Percentiles rank a stretch among this genome's conserved stretches.
Conservation (phyloP, 371 early-diverging fungal species). For the Rhizopus arrhizus region DNA sequence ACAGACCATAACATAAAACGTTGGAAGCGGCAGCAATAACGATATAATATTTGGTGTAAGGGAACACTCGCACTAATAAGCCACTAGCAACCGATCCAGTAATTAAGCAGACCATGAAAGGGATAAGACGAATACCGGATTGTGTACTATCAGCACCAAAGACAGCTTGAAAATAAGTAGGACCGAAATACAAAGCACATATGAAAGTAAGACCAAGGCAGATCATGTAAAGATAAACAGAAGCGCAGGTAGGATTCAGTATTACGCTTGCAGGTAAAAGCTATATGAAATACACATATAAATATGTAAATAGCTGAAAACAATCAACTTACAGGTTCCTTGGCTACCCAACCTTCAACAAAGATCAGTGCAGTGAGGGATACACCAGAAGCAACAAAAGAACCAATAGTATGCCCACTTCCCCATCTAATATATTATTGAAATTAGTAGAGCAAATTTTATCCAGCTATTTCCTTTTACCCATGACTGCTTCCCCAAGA, state of each 20-base stretch:
- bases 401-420: conserved; percentile 51
- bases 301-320: background rate
- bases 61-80: conserved; percentile 21
- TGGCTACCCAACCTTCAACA: conserved; percentile 54
- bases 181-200: conserved; percentile 71
- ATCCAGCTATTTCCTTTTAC: background rate
- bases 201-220: conserved; percentile 73
- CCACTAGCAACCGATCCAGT: conserved; percentile 41
- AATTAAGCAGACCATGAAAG: conserved; percentile 48
- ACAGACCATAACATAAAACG: conserved; percentile 46
- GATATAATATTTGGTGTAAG: conserved; percentile 34
- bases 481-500: conserved; percentile 54
- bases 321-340: conserved; percentile 56
- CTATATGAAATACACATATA: conserved; percentile 7
- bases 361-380: conserved; percentile 42
- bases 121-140: conserved; percentile 50
- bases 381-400: conserved; percentile 52
- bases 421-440: conserved; percentile 37
- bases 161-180: conserved; percentile 59
- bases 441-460: background rate
- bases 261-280: conserved; percentile 31
- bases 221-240: conserved; percentile 52
- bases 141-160: conserved; percentile 41
- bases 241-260: conserved; percentile 42
- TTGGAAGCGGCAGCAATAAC: conserved; percentile 37